Evolutionary conservation across 2,329 filamentous ascomycete genomes (phyloP), one percentile per base, ranked within the genome.

Genomic region (Aspergillus jensenii): DNA sequence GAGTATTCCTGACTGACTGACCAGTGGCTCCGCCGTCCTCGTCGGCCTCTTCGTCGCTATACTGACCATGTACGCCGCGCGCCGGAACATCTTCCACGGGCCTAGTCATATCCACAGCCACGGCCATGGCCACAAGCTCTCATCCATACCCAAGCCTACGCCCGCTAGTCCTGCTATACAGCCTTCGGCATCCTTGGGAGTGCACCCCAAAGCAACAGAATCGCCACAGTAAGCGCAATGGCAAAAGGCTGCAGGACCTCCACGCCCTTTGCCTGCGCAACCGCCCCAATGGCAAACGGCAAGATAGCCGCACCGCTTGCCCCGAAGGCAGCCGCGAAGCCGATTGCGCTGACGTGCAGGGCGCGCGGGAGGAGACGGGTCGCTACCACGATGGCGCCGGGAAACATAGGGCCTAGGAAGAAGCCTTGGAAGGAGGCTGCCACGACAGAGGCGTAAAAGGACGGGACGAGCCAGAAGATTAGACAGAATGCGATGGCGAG

Each of bases 401-500:
- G 90, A 69, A 93, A 95, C 19, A 95, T 74, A 0, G 91, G 90
- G 0, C 90, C 91, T 0, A 93, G 80, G 67, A 93, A 91, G 79
- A 93, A 90, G 0, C 91, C 91, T 58, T 91, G 81, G 0, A 93
- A 74, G 0, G 84, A 80, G 21, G 92, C 88, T 25, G 89, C 87
- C 14, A 92, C 79, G 8, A 89, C 86, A 0, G 88, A 90, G 27
- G 89, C 87, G 59, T 89, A 82, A 69, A 93, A 91, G 56, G 85
- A 84, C 0, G 90, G 90, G 0, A 95, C 87, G 4, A 93, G 84
- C 90, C 90, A 95, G 77, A 93, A 91, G 58, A 93, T 74, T 2
- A 95, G 76, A 68, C 91, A 82, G 31, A 91, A 79, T 0, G 67
- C 84, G 52, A 91, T 83, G 14, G 84, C 82, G 9, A 87, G 69